Conservation (phyloP, 108 stramenopile species). For the Cyclostephanos tholiformis region DNA sequence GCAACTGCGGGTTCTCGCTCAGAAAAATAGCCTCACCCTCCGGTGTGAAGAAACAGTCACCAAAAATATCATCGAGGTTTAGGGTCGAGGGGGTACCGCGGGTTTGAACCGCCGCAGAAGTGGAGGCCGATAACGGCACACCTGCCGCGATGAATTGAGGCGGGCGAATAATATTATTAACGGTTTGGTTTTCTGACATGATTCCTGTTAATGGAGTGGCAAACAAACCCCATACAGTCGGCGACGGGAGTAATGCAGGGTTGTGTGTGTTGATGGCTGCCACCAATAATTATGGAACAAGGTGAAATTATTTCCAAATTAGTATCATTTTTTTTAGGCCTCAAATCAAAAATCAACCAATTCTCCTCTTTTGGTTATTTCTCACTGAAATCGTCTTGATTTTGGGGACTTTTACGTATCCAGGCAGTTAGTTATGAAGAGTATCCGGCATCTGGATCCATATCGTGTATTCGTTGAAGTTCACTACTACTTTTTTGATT, state of each 20-base stretch:
- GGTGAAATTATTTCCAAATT: too few relatives aligned
- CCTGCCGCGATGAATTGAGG: constrained; percentile 48
- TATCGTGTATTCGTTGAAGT: too few relatives aligned
- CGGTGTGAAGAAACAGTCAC: constrained; percentile 89
- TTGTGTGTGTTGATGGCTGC: too few relatives aligned
- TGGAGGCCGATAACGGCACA: constrained; percentile 27
- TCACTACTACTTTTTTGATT: too few relatives aligned
- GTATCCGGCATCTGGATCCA: too few relatives aligned
- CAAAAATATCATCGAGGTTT: constrained; percentile 91
- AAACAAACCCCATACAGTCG: not conserved
- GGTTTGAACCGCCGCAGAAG: constrained; percentile 58
- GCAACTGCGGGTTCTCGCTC: constrained; percentile 66
- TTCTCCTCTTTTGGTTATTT: not conserved
- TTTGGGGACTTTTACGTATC: not conserved
- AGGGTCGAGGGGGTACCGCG: constrained; percentile 76
- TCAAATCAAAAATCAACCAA: not conserved
- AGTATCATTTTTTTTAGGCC: too few relatives aligned
- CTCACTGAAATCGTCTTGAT: not conserved
- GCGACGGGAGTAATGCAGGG: not conserved
- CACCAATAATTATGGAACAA: too few relatives aligned
- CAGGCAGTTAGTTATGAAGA: too few relatives aligned
- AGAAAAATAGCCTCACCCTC: constrained; percentile 87
- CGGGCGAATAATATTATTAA: constrained; percentile 44
- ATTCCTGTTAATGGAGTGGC: not conserved
- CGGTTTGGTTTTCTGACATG: constrained; percentile 41